phyloP scores from a whole-genome alignment of 345 rosid species.

The Aurinia saxatilis region DNA sequence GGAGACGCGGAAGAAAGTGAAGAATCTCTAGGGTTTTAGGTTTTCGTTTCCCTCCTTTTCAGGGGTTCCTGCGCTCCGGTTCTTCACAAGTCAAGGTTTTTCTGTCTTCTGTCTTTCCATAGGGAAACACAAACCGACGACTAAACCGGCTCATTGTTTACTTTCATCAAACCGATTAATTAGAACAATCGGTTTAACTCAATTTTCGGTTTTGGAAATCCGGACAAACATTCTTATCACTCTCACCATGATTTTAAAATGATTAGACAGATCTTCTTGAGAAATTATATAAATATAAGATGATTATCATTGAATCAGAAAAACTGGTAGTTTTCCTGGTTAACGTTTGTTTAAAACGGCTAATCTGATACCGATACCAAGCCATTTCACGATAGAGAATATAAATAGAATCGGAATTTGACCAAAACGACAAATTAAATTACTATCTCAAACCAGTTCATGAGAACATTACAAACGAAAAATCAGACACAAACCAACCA shows the following conservation, averaged over 20 bases:
- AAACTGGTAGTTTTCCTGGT: no score
- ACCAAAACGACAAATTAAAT: conserved; percentile 3
- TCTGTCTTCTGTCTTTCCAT: neutral
- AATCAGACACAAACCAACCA: conserved; percentile 14
- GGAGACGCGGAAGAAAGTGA: no score
- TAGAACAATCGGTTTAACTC: neutral
- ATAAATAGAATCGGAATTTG: neutral
- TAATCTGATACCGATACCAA: neutral
- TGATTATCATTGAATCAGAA: no score
- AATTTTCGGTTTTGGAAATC: neutral
- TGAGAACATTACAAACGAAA: conserved; percentile 9
- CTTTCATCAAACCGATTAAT: neutral
- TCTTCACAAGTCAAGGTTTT: neutral
- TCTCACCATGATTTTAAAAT: no score
- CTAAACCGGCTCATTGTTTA: neutral
- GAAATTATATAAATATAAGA: no score
- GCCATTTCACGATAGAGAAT: neutral
- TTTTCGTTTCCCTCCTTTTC: conserved; percentile 32
- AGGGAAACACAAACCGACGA: neutral
- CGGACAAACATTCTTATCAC: neutral
- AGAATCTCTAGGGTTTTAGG: conserved; percentile 30
- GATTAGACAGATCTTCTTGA: no score
- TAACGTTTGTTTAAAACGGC: no score
- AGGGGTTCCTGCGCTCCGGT: neutral
- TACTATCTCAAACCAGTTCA: conserved; percentile 4